Evolutionary conservation across 306 rosid genomes (phyloP).

Genomic region (Dryas drummondii): DNA sequence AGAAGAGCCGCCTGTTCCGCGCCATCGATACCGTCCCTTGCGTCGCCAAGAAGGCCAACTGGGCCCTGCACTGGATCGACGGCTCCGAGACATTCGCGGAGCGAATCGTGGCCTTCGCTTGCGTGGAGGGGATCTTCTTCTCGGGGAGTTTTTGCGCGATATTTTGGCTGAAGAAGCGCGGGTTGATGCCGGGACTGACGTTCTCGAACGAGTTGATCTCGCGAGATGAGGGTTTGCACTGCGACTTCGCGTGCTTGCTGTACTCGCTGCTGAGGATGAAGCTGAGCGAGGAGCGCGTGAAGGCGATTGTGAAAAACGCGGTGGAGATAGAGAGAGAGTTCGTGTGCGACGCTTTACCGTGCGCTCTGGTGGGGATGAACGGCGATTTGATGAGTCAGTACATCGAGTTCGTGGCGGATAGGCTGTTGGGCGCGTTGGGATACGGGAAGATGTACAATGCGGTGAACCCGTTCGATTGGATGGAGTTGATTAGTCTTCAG

Average conservation of each 20-base stretch:
- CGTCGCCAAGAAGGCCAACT: slow-evolving; percentile 58
- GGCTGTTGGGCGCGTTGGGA: slow-evolving; percentile 64
- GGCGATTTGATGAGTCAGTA: slow-evolving; percentile 69
- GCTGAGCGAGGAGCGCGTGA: slow-evolving; percentile 59
- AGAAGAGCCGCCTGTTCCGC: slow-evolving; percentile 56
- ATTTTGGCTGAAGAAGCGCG: slow-evolving; percentile 89
- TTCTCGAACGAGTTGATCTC: slow-evolving; percentile 87
- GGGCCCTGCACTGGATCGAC: slow-evolving; percentile 65
- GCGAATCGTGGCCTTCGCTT: slow-evolving; percentile 69
- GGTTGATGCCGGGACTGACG: slow-evolving; percentile 76
- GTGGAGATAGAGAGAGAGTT: slow-evolving; percentile 80
- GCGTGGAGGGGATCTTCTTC: slow-evolving; percentile 89
- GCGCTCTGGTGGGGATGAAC: slow-evolving; percentile 87
- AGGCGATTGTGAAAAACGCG: slow-evolving; percentile 50
- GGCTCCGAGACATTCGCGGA: slow-evolving; percentile 49
- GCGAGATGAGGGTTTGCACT: slow-evolving; percentile 78
- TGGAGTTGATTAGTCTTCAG: slow-evolving; percentile 90
- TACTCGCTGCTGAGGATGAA: slow-evolving; percentile 50
- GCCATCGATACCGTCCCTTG: slow-evolving; percentile 80
- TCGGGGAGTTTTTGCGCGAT: slow-evolving; percentile 84
- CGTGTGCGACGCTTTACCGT: slow-evolving; percentile 78
- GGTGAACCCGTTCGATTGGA: slow-evolving; percentile 87
- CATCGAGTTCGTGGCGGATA: slow-evolving; percentile 81
- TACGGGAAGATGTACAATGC: slow-evolving; percentile 54
- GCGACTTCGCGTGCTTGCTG: slow-evolving; percentile 76